Base-by-base conservation (phyloP, 352 stramenopile genomes). In the Globisporangium camurandrum region DNA sequence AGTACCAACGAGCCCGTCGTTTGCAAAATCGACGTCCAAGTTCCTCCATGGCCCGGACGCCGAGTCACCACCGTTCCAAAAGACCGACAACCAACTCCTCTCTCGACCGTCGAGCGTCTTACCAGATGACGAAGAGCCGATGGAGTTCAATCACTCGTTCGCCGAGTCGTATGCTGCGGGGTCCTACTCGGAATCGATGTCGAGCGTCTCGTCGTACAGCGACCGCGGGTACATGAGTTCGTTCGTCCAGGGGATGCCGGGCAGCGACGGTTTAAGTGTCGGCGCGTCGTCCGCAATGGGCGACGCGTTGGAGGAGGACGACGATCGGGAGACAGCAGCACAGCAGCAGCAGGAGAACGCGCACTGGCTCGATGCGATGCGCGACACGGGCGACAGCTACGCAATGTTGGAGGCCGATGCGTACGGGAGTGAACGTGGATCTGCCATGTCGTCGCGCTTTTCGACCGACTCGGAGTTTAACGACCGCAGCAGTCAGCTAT, bases 321-420 rank as follows among this genome's bases (percentile, higher is more conserved):
- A n/a, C n/a, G 36, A 47, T 27, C 46, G 34, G 4, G 24, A 63
- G 33, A 57, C 64, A 14, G 31, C 24, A 9, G 43, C 61, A 36
- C 50, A 64, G 50, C 20, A 42, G 44, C 50, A 64, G 50, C 20
- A 42, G 44, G 47, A 45, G 43, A 68, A 62, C 28, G 59, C 70
- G 12, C 49, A 89, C 67, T 89, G 78, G 78, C 59, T 75, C 49
- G 60, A 73, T 30, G 67, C 65, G 28, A 87, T 87, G 72, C 78
- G 78, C n/a, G 78, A 76, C 59, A 90, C 78, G 0, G 80, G 79
- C 56, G 78, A 90, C 67, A 86, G 71, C 64, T 90, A 90, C 62
- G 78, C 75, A 9, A 90, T 90, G 78, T 65, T 90, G 51, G 75
- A 88, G 60, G 79, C 75, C 31, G 71, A 66, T n/a, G 80, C 75